These are phyloP conservation scores for Chimonanthus praecox DNA, from an alignment of 164 flowering plant genomes.

Conservation along the genomic window DNA sequence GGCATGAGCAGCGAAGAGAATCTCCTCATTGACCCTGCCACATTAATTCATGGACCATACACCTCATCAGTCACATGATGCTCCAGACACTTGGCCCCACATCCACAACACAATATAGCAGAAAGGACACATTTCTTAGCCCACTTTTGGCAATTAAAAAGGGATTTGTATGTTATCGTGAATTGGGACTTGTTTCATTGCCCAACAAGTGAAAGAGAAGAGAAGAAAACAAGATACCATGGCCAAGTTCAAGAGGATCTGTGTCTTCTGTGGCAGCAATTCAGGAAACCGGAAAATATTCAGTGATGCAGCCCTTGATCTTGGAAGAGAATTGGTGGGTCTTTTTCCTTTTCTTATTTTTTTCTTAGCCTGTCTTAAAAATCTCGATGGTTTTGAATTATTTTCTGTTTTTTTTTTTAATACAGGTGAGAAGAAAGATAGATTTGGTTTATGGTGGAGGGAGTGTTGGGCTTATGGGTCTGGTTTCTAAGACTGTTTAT, in stretches of 20 bases:
- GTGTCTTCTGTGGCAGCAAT: constrained; percentile 42
- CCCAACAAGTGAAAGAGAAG: background rate
- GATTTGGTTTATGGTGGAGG: constrained; percentile 47
- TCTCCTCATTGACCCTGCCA: background rate
- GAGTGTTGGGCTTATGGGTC: constrained; percentile 43
- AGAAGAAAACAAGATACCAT: constrained; percentile 9
- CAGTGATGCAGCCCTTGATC: constrained; percentile 45
- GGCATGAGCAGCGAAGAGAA: background rate
- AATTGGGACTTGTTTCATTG: background rate
- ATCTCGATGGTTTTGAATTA: background rate
- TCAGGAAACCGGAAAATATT: constrained; percentile 31
- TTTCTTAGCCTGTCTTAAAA: background rate
- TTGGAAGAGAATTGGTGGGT: constrained; percentile 35
- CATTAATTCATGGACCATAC: constrained; percentile 5
- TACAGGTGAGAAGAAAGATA: constrained; percentile 38
- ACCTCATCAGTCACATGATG: constrained; percentile 10
- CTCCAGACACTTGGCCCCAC: background rate
- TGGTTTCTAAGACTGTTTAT: constrained; percentile 32
- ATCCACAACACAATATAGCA: background rate
- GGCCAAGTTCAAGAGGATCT: constrained; percentile 40
- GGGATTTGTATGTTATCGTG: background rate
- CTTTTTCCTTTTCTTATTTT: background rate
- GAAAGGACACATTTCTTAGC: background rate
- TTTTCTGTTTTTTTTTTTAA: background rate
- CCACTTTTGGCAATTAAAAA: background rate